Percentiles rank a stretch among this genome's conserved stretches.
Evolutionary conservation across 2,329 filamentous ascomycete species (phyloP).

Genomic region (Fusarium cyanostomum): DNA sequence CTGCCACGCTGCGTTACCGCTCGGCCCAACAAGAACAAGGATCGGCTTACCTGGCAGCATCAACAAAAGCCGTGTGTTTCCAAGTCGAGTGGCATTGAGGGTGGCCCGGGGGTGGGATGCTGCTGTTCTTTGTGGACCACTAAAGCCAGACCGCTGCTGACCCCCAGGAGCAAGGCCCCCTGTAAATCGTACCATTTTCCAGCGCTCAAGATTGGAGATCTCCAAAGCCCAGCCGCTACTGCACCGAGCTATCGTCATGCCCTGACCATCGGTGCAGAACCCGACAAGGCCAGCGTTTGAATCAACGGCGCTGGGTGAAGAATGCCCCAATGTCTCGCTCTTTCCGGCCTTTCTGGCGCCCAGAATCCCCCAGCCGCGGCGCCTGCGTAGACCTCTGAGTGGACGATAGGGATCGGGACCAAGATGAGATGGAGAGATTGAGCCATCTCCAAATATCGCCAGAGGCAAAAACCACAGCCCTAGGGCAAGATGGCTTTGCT

Average conservation of each 20-base stretch:
- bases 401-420: slow-evolving; percentile 4
- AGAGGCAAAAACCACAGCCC: slow-evolving; percentile 25
- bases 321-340: slow-evolving; percentile 28
- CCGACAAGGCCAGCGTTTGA: slow-evolving; percentile 27
- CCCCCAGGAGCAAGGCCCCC: slow-evolving; percentile 35
- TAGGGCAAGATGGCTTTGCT: slow-evolving; percentile 35
- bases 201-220: slow-evolving; percentile 44
- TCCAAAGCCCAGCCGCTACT: slow-evolving; percentile 42
- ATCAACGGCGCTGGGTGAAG: slow-evolving; percentile 25
- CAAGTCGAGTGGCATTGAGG: slow-evolving; percentile 36
- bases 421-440: slow-evolving; percentile 26
- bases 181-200: slow-evolving; percentile 44
- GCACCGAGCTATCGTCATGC: slow-evolving; percentile 38
- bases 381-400: not conserved
- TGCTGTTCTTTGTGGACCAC: slow-evolving; percentile 30
- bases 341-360: slow-evolving; percentile 14
- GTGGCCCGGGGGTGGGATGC: slow-evolving; percentile 29
- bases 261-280: slow-evolving; percentile 38
- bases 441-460: slow-evolving; percentile 20
- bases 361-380: not conserved
- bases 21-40: slow-evolving; percentile 5
- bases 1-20: slow-evolving; percentile 2
- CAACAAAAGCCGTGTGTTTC: slow-evolving; percentile 19
- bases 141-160: slow-evolving; percentile 38
- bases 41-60: slow-evolving; percentile 15